Evolutionary conservation across 1,284 basidiomycete species (phyloP).

Genomic region (Cutaneotrichosporon arboriforme): DNA sequence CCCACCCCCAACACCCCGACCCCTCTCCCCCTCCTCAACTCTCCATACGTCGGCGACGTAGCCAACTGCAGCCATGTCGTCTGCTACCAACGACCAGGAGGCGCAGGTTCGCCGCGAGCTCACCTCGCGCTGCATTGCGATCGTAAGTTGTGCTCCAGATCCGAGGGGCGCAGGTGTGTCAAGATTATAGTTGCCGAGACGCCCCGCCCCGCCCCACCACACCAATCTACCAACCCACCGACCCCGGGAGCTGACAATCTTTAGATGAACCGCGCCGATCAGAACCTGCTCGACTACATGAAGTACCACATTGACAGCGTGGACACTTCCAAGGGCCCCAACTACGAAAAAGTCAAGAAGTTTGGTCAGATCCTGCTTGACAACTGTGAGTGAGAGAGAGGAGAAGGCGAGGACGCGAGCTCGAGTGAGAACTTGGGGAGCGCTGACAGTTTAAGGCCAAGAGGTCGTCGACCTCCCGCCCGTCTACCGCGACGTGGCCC

Average conservation of each 20-base stretch:
- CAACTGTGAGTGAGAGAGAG: slow-evolving; percentile 53
- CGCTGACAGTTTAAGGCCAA: slow-evolving; percentile 21
- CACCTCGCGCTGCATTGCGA: slow-evolving; percentile 92
- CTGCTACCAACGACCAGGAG: slow-evolving; percentile 33
- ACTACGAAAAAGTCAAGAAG: slow-evolving; percentile 88
- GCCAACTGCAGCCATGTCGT: slow-evolving; percentile 17
- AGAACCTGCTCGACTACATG: slow-evolving; percentile 85
- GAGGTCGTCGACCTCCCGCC: slow-evolving; percentile 44
- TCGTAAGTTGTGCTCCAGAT: slow-evolving; percentile 53
- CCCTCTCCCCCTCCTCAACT: neutral
- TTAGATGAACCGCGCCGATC: slow-evolving; percentile 91
- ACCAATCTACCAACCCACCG: too few relatives aligned
- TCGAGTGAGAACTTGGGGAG: neutral
- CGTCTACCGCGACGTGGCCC: slow-evolving; percentile 66
- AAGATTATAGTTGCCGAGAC: neutral
- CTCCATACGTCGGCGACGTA: slow-evolving; percentile 11
- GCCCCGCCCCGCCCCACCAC: neutral
- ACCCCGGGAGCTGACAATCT: too few relatives aligned
- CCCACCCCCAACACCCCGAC: neutral
- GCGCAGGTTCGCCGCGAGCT: slow-evolving; percentile 58
- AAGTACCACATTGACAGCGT: slow-evolving; percentile 86
- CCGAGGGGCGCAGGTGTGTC: neutral
- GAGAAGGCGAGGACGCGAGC: neutral
- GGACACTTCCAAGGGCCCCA: slow-evolving; percentile 77
- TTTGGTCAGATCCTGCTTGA: slow-evolving; percentile 94